Conservation (phyloP, 345 rosid species). For the Passiflora organensis region DNA sequence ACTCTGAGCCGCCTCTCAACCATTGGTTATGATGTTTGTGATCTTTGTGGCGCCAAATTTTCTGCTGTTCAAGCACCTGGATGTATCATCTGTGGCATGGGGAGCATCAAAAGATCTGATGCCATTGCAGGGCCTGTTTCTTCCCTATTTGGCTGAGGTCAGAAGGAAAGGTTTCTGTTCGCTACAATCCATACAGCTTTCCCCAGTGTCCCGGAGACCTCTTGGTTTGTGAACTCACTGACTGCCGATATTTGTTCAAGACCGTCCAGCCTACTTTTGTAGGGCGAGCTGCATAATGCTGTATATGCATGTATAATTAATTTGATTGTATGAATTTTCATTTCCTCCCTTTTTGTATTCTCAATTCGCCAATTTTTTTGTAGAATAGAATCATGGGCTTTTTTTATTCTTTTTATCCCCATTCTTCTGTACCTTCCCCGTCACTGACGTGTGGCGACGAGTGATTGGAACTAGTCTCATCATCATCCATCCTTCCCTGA, state of each 20-base stretch:
- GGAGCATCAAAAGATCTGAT: slow-evolving; percentile 89
- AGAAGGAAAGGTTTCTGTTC: not conserved
- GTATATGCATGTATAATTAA: slow-evolving; percentile 17
- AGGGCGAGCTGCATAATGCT: slow-evolving; percentile 1
- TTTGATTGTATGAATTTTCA: slow-evolving; percentile 16
- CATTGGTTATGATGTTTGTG: slow-evolving; percentile 92
- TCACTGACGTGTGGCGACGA: too few species aligned
- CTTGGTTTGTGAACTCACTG: not conserved
- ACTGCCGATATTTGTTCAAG: slow-evolving; percentile 1
- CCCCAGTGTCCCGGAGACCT: too few species aligned
- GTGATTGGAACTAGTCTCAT: too few species aligned
- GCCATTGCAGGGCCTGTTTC: slow-evolving; percentile 72
- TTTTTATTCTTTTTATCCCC: too few species aligned
- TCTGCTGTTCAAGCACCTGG: slow-evolving; percentile 88
- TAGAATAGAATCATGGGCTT: too few species aligned
- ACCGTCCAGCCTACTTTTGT: not conserved
- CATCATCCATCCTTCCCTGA: too few species aligned
- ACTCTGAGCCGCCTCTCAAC: slow-evolving; percentile 93
- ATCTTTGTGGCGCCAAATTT: slow-evolving; percentile 90
- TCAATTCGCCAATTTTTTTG: not conserved
- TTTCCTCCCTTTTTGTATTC: not conserved
- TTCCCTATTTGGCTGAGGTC: slow-evolving; percentile 75
- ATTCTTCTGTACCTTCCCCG: too few species aligned
- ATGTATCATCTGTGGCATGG: slow-evolving; percentile 98
- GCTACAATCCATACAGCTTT: not conserved